These are phyloP conservation scores for Penicillium malachiteum DNA, from an alignment of 495 filamentous ascomycete genomes.

Conservation along the genomic window DNA sequence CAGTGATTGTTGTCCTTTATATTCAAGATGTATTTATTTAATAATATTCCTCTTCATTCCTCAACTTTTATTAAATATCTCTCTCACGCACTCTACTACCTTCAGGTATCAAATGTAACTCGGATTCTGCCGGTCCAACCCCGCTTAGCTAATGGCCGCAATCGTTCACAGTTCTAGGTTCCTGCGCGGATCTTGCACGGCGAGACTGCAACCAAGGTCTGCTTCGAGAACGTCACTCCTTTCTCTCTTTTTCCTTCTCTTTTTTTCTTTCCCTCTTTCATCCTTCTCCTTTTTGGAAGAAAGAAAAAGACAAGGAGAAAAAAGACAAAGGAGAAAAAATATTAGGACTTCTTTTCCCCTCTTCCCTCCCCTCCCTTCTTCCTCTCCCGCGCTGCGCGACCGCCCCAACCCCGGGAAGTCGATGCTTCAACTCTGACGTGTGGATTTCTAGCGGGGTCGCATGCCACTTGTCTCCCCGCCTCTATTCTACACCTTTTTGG, in stretches of 20 bases:
- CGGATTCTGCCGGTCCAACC: conserved; percentile 4
- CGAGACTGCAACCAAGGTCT: conserved; percentile 8
- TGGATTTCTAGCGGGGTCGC: conserved; percentile 27
- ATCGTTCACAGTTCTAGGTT: conserved; percentile 16
- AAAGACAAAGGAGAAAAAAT: no score
- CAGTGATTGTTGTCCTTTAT: no score
- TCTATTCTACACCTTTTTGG: conserved; percentile 3
- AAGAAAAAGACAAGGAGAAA: not conserved
- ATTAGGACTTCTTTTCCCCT: not conserved
- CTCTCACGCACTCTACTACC: no score
- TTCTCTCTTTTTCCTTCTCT: not conserved
- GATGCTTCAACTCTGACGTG: conserved; percentile 37
- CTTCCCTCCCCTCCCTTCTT: conserved; percentile 6
- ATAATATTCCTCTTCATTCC: no score
- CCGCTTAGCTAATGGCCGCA: conserved; percentile 8
- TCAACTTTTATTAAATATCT: no score
- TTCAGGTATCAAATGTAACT: not conserved
- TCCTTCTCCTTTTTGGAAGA: not conserved
- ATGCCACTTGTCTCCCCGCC: conserved; percentile 21
- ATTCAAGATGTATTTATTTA: no score
- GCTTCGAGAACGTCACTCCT: conserved; percentile 19
- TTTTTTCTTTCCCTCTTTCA: conserved; percentile 10
- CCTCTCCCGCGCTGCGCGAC: conserved; percentile 5
- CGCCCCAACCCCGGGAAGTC: conserved; percentile 20
- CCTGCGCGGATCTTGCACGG: conserved; percentile 18